A percentile compares a stretch with the other conserved stretches of the same genome.
Conservation (phyloP, 139 green algal species). For the Edaphochlamys debaryana region DNA sequence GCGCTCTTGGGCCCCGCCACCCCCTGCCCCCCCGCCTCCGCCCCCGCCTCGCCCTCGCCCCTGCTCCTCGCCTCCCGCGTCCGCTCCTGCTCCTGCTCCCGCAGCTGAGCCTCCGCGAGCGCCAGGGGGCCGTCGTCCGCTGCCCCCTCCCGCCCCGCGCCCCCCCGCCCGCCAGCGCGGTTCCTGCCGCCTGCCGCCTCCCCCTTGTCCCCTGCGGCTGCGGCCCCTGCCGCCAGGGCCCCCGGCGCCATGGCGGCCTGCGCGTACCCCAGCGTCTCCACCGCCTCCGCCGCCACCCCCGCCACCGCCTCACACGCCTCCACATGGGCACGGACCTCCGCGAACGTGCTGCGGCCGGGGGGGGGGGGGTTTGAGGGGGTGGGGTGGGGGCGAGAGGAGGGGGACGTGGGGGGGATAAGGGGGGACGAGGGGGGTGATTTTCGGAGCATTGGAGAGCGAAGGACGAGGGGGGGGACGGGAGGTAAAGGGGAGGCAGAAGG, state of each 20-base stretch:
- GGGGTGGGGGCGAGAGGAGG: too few relatives aligned
- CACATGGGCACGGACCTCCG: background rate
- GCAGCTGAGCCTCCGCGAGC: background rate
- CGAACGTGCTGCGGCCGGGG: too few relatives aligned
- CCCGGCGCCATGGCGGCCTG: slow-evolving; percentile 2
- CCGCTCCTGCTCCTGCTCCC: background rate
- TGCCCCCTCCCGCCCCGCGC: background rate
- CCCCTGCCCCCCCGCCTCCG: background rate
- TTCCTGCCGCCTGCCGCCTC: background rate
- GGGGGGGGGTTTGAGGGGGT: too few relatives aligned
- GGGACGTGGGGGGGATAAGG: too few relatives aligned
- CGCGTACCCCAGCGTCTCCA: slow-evolving; percentile 15
- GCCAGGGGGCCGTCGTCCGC: background rate
- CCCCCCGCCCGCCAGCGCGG: too few relatives aligned
- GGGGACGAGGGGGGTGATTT: too few relatives aligned
- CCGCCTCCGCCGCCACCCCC: background rate
- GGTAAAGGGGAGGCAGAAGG: background rate
- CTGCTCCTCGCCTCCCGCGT: background rate
- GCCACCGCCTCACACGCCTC: background rate
- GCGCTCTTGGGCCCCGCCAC: too few relatives aligned
- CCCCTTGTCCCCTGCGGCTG: background rate
- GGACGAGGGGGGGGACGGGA: too few relatives aligned
- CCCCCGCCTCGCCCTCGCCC: background rate
- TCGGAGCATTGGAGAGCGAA: too few relatives aligned
- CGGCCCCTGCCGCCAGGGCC: background rate